Percentiles rank a stretch among this genome's conserved stretches.
These are phyloP conservation scores for Sorghum bicolor DNA, from an alignment of 176 grass and related monocot genomes.

Conservation along the genomic window Sorghum_bicolor_NCBIv3 NC_012876.2:64619501-64620000, in stretches of 20 bases:
- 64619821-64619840: slow-evolving; percentile 57
- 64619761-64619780: slow-evolving; percentile 55
- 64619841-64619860: slow-evolving; percentile 60
- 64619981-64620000: slow-evolving; percentile 36
- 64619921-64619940: slow-evolving; percentile 17
- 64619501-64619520: slow-evolving; percentile 62
- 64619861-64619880: slow-evolving; percentile 38
- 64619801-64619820: slow-evolving; percentile 64
- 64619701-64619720: slow-evolving; percentile 92
- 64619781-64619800: slow-evolving; percentile 24
- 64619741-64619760: slow-evolving; percentile 88
- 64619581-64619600: slow-evolving; percentile 25
- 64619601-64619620: not conserved
- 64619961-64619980: slow-evolving; percentile 27
- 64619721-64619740: slow-evolving; percentile 81
- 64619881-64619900: slow-evolving; percentile 68
- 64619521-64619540: slow-evolving; percentile 57
- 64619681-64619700: slow-evolving; percentile 91
- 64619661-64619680: slow-evolving; percentile 97
- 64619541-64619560: slow-evolving; percentile 40
- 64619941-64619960: slow-evolving; percentile 28
- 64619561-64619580: not conserved
- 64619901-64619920: slow-evolving; percentile 49
- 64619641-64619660: slow-evolving; percentile 54
- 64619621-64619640: not conserved